Conservation (phyloP, 2,329 filamentous ascomycete genomes). For the Rutstroemia sp. region DNA sequence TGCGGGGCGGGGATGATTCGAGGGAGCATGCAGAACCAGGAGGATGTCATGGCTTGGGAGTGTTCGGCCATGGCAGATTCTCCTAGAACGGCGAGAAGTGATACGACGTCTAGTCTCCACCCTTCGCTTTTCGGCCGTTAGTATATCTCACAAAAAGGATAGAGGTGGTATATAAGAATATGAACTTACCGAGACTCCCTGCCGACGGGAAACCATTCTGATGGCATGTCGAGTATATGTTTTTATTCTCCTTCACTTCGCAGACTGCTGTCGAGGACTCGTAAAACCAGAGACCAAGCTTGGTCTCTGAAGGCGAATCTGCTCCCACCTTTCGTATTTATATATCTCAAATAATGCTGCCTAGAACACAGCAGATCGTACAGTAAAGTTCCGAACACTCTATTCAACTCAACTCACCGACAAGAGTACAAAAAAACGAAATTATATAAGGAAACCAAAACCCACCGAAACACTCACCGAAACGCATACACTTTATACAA, state of each 20-base stretch:
- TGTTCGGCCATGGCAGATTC: conserved; percentile 52
- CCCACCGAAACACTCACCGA: too few species aligned
- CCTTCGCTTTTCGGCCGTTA: conserved; percentile 20
- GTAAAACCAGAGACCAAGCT: too few species aligned
- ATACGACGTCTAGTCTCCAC: conserved; percentile 55
- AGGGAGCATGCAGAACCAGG: conserved; percentile 48
- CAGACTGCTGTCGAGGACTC: too few species aligned
- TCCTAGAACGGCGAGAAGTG: conserved; percentile 55
- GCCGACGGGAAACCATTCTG: conserved; percentile 18
- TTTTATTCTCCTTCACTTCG: background rate
- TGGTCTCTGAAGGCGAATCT: too few species aligned
- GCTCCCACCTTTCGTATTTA: too few species aligned
- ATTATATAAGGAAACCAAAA: too few species aligned
- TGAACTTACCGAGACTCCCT: conserved; percentile 6
- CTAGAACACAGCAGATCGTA: too few species aligned
- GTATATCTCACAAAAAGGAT: background rate
- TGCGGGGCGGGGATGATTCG: conserved; percentile 56
- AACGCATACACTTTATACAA: too few species aligned
- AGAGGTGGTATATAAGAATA: background rate
- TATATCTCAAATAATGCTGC: too few species aligned
- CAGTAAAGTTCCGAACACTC: too few species aligned
- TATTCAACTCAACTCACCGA: too few species aligned
- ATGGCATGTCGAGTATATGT: background rate
- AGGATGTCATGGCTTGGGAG: conserved; percentile 51
- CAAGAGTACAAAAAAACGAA: too few species aligned